Conservation (phyloP, 2,329 filamentous ascomycete genomes). For the Daldinia eschscholtzii region DNA sequence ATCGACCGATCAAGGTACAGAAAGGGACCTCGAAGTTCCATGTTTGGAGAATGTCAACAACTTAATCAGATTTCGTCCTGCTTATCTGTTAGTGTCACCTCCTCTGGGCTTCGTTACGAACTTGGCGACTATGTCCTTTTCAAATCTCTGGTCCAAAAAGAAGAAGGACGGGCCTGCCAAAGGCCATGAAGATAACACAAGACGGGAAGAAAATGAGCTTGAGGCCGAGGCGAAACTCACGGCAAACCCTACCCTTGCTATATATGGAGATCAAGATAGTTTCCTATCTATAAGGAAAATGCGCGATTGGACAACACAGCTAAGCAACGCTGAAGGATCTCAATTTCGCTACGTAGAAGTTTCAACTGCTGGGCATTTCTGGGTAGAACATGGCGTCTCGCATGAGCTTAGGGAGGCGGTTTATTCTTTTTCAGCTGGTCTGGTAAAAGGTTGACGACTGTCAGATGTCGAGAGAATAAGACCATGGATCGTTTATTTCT, state of each 20-base stretch:
- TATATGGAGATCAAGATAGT: constrained; percentile 81
- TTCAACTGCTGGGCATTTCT: constrained; percentile 71
- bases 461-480: neutral
- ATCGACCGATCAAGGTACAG: constrained; percentile 16
- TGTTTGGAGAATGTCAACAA: constrained; percentile 51
- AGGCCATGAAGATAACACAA: constrained; percentile 13
- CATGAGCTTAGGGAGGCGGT: constrained; percentile 51
- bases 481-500: neutral
- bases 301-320: constrained; percentile 71
- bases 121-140: constrained; percentile 72
- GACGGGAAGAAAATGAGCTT: constrained; percentile 27
- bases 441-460: constrained; percentile 11
- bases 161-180: constrained; percentile 24
- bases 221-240: constrained; percentile 68
- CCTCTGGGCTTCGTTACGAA: constrained; percentile 70
- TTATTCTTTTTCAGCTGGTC: constrained; percentile 19
- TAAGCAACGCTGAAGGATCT: constrained; percentile 61
- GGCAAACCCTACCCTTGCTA: constrained; percentile 71
- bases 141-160: constrained; percentile 49
- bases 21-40: constrained; percentile 42
- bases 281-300: constrained; percentile 78
- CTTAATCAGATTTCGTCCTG: constrained; percentile 57
- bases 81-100: constrained; percentile 77
- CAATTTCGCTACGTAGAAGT: constrained; percentile 64
- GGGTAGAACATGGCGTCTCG: constrained; percentile 67